Evolutionary conservation across 2,329 filamentous ascomycete species (phyloP).

Genomic region (Aureobasidium sp.): DNA sequence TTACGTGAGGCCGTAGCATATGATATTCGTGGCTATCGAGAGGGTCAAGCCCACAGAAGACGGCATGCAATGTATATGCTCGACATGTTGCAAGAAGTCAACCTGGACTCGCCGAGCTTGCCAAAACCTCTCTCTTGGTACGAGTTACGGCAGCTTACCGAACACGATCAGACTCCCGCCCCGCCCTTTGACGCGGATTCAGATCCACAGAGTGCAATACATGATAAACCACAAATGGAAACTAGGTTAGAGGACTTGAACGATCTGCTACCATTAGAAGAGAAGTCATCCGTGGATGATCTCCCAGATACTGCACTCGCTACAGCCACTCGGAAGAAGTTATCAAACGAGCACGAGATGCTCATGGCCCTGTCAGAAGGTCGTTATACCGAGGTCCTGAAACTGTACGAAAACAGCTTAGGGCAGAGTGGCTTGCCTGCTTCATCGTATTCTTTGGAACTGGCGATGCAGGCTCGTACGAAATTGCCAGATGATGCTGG

Average conservation of each 20-base stretch:
- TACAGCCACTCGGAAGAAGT: background rate
- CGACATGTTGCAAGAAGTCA: background rate
- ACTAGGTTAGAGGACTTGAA: background rate
- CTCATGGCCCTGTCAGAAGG: conserved; percentile 18
- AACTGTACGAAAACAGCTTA: conserved; percentile 18
- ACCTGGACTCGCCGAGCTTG: background rate
- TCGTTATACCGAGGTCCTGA: conserved; percentile 17
- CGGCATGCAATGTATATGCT: background rate
- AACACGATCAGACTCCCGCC: background rate
- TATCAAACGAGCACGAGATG: conserved; percentile 18
- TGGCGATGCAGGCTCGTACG: conserved; percentile 22
- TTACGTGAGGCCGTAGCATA: conserved; percentile 20
- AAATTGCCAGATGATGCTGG: conserved; percentile 1
- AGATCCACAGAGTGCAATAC: too few species aligned
- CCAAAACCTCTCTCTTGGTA: background rate
- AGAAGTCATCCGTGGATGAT: background rate
- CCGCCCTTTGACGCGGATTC: background rate
- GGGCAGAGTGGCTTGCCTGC: conserved; percentile 18
- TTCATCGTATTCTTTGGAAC: conserved; percentile 20
- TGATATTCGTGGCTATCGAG: conserved; percentile 19
- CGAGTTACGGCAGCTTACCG: background rate
- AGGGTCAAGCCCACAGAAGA: background rate
- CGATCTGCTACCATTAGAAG: background rate
- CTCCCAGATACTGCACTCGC: background rate
- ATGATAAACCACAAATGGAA: background rate